Conservation (phyloP, 2,329 filamentous ascomycete species). For the Cladophialophora immunda region DNA sequence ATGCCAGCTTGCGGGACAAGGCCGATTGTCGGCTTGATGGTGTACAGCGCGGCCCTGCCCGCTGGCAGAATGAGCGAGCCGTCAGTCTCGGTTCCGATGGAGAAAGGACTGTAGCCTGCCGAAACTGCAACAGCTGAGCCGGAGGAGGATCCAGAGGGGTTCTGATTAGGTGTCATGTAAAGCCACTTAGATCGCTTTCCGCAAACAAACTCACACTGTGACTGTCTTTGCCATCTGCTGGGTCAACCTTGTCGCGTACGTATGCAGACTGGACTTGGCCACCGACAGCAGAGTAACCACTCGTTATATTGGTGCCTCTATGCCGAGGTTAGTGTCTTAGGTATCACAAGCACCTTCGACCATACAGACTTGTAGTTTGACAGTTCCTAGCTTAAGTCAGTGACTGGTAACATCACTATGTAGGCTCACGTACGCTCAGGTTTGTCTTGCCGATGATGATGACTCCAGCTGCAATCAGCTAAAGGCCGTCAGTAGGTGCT, state of each 20-base stretch:
- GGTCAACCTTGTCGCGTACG: constrained; percentile 5
- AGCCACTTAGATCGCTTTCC: neutral
- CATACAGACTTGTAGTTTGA: constrained; percentile 5
- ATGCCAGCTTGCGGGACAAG: constrained; percentile 42
- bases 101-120: constrained; percentile 44
- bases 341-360: constrained; percentile 11
- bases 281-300: constrained; percentile 71
- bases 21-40: constrained; percentile 46
- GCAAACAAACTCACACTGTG: neutral
- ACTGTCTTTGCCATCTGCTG: neutral
- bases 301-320: constrained; percentile 71
- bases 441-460: constrained; percentile 10
- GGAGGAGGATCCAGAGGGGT: constrained; percentile 50
- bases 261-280: constrained; percentile 73
- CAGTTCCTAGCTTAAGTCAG: constrained; percentile 3
- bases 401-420: neutral
- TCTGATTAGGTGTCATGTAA: neutral
- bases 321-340: constrained; percentile 70
- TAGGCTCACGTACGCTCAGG: neutral
- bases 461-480: neutral
- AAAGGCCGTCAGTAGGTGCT: neutral
- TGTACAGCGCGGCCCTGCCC: constrained; percentile 44
- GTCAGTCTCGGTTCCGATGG: constrained; percentile 46
- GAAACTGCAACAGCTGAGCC: constrained; percentile 46
- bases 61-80: constrained; percentile 44